Percentiles rank a stretch among this genome's conserved stretches.
These are phyloP conservation scores for Aspergillus funiculosus DNA, from an alignment of 495 filamentous ascomycete species.

Conservation along the genomic window DNA sequence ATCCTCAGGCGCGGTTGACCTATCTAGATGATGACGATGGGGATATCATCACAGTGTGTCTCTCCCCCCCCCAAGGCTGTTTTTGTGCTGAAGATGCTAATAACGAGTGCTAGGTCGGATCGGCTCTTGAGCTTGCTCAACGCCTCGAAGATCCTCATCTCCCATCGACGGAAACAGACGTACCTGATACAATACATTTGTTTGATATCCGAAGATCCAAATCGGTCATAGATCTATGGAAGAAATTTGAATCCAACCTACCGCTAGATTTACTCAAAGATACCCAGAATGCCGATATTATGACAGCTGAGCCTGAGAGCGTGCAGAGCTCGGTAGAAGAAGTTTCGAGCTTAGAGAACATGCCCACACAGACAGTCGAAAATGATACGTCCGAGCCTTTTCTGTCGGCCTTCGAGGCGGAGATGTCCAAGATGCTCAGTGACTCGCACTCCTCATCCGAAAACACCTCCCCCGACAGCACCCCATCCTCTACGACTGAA, in stretches of 20 bases:
- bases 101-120: slow-evolving; percentile 38
- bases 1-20: slow-evolving; percentile 47
- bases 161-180: slow-evolving; percentile 12
- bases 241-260: slow-evolving; percentile 23
- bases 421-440: slow-evolving; percentile 43
- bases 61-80: slow-evolving; percentile 9
- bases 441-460: slow-evolving; percentile 18
- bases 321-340: too few relatives aligned
- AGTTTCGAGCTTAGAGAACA: not conserved
- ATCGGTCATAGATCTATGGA: slow-evolving; percentile 41
- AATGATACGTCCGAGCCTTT: slow-evolving; percentile 30
- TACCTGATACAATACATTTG: slow-evolving; percentile 35
- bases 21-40: slow-evolving; percentile 54
- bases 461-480: slow-evolving; percentile 9
- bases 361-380: slow-evolving; percentile 1
- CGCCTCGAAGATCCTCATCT: slow-evolving; percentile 42
- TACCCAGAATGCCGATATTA: slow-evolving; percentile 4
- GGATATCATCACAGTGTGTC: slow-evolving; percentile 49
- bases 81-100: slow-evolving; percentile 13
- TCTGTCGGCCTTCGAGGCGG: slow-evolving; percentile 48
- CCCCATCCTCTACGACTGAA: slow-evolving; percentile 14
- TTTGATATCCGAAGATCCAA: slow-evolving; percentile 46
- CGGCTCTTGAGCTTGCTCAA: slow-evolving; percentile 46
- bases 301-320: not conserved
- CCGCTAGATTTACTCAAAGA: not conserved